These are phyloP conservation scores for Fragaria iinumae DNA, from an alignment of 306 rosid genomes.

Conservation along the genomic window DNA sequence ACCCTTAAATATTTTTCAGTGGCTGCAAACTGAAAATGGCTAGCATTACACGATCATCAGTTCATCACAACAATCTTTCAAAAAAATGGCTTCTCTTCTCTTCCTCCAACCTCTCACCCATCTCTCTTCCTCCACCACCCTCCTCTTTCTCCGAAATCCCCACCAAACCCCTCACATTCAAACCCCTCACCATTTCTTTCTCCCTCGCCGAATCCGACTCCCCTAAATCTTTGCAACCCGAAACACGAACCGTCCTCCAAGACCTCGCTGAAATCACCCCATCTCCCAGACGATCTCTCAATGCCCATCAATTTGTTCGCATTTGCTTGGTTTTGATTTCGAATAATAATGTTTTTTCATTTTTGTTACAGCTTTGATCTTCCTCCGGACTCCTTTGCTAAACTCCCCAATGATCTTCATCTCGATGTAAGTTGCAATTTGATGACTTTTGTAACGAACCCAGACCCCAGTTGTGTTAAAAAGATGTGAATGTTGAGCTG, in stretches of 20 bases:
- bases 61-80: too few relatives aligned
- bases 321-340: background rate
- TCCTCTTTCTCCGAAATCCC: constrained; percentile 31
- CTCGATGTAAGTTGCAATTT: constrained; percentile 57
- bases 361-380: constrained; percentile 58
- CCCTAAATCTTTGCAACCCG: constrained; percentile 54
- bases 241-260: constrained; percentile 57
- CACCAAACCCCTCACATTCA: constrained; percentile 22
- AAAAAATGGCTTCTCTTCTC: constrained; percentile 51
- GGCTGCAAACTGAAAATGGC: constrained; percentile 20
- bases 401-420: constrained; percentile 82
- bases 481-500: background rate
- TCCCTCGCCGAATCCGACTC: constrained; percentile 79
- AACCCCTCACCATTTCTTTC: constrained; percentile 39
- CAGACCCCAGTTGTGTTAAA: background rate
- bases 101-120: constrained; percentile 37
- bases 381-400: constrained; percentile 63
- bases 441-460: background rate
- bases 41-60: background rate
- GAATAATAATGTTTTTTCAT: background rate
- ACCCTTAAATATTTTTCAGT: constrained; percentile 6
- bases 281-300: constrained; percentile 1
- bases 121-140: constrained; percentile 31
- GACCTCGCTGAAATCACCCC: constrained; percentile 51
- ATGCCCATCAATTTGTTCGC: background rate